Evolutionary conservation across 2,329 filamentous ascomycete species (phyloP), one percentile per base, ranked within the genome.

Genomic region (Aspergillus ibericus): DNA sequence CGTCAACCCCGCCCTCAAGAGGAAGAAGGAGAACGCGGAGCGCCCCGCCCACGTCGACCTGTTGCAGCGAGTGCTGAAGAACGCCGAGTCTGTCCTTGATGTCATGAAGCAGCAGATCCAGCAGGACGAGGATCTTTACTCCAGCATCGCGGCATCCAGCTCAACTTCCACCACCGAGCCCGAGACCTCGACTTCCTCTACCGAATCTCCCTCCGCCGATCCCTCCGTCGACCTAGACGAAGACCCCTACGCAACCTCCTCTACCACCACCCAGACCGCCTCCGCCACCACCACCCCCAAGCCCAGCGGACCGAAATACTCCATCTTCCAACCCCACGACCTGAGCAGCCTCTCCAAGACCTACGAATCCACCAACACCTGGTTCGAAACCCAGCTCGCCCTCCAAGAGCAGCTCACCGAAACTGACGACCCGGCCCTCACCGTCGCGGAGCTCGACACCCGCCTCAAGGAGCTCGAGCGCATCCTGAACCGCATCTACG

Each of bases 171-270:
- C 68, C 67, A 61, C 69, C 71, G 44, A 75, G 66, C 51, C 72
- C 12, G 56, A 60, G 2, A 78, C 83, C 5, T 77, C 83, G 15
- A 78, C 82, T 1, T 73, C 83, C 1, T 73, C 76, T 2, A 74
- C 81, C 36, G 68, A 66, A 18, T 55, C 66, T 9, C 60, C 70
- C 3, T 58, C 70, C 8, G 61, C 62, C 42, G 81, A 80, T 38
- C 84, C 86, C 2, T 87, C 91, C 68, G 90, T 87, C 34, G 89
- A 87, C n/a, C 84, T 95, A 0, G 92, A 96, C 62, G 91, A 95
- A 53, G 89, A 91, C 20, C 64, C 76, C 4, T 75, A 77, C 54
- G 73, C 77, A 8, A 73, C 77, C 7, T 73, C 74, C 22, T 73
- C 77, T 2, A 68, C 78, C 5, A 75, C 74, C 6, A 70, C 71